Evolutionary conservation across 768 basidiomycete species (phyloP), one percentile per base, ranked within the genome.

Genomic region (Tricholomella constricta): DNA sequence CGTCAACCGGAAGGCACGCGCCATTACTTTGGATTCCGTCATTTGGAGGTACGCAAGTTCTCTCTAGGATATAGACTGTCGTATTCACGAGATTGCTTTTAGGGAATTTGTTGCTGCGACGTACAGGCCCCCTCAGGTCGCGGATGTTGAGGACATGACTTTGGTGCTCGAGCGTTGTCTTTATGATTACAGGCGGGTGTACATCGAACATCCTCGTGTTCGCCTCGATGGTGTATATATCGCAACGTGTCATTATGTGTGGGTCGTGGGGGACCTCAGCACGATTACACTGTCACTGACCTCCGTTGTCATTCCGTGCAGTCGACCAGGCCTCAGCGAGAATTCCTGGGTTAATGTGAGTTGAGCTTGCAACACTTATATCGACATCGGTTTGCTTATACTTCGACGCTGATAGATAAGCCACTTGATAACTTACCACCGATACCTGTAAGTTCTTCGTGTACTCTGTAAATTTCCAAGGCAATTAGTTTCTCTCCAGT

Each of bases 161-260:
- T 63, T 72, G 2, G 72, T 91, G 20, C 71, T 84, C 11, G 68
- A 77, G 19, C 70, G 68, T n/a, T 85, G 83, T 65, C 65, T 68
- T 43, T 78, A 73, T 44, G 83, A 91, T 65, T 94, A 84, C 70
- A 81, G 94, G 34, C 85, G 84, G 17, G 71, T 89, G 8, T 91
- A 82, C 66, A 81, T 96, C 37, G 89, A 94, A 67, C 89, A 92
- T 52, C 92, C 93, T 12, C 81, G 94, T 42, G 67, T 96, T 43
- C 84, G 94, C 34, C 66, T 88, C 57, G 94, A 96, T 55, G 94
- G 94, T 2, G 85, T 93, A 9, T 96, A 96, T 66, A 94, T 97
- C 46, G 86, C 91, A 19, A 88, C 91, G 17, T 95, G 93, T 63
- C 93, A 94, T 67, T 96, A 91, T 60, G 74, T 87, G 89, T 90